Evolutionary conservation across 208 protist genomes (phyloP).

Genomic region (Naegleria lovaniensis): DNA sequence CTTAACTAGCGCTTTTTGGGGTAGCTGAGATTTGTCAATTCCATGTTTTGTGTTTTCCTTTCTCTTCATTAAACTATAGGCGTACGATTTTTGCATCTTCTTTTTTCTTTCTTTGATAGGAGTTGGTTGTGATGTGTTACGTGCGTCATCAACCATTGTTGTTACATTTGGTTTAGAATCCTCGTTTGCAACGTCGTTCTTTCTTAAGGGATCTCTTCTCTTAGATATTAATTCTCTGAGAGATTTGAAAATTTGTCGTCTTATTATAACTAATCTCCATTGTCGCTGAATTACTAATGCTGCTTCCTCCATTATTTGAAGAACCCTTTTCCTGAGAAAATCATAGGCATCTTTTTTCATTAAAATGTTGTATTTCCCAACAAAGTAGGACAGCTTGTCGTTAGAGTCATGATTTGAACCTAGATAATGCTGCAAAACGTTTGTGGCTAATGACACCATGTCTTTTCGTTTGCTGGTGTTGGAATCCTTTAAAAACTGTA

Average conservation of each 20-base stretch:
- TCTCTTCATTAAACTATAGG: background rate
- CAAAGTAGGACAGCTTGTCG: background rate
- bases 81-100: background rate
- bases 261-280: background rate
- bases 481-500: background rate
- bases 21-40: too few species aligned
- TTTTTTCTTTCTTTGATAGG: background rate
- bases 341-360: background rate
- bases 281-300: background rate
- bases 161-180: background rate
- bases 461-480: too few species aligned
- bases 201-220: background rate
- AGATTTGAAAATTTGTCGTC: background rate
- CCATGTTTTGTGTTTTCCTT: background rate
- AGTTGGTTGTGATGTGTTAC: background rate
- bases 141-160: too few species aligned
- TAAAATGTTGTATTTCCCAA: background rate
- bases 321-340: background rate
- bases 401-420: background rate
- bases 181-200: background rate
- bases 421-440: background rate
- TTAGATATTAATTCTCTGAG: background rate
- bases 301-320: background rate
- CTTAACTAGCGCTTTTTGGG: background rate
- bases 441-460: background rate